Evolutionary conservation across 2,329 filamentous ascomycete species (phyloP).

Genomic region (Fusarium vanettenii): DNA sequence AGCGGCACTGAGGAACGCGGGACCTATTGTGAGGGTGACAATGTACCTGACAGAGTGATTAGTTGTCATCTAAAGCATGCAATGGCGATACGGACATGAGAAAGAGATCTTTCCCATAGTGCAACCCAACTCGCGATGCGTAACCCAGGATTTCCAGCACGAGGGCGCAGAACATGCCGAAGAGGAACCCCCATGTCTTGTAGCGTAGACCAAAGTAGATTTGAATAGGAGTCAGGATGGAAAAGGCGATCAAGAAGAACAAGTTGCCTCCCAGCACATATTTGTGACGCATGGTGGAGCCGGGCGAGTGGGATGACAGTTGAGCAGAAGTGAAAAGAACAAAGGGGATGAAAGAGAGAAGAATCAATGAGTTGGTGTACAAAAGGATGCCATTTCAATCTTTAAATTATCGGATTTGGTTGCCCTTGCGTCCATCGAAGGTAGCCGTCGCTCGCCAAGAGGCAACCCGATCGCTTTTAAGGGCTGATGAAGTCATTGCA

Average conservation of each 20-base stretch:
- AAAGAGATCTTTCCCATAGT: neutral
- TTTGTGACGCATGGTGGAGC: neutral
- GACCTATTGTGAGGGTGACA: neutral
- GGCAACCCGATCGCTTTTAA: neutral
- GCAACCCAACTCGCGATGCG: neutral
- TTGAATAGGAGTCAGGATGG: neutral
- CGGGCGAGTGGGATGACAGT: neutral
- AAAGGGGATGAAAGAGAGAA: neutral
- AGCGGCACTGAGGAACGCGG: neutral
- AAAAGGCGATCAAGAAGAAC: neutral
- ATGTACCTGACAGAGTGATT: neutral
- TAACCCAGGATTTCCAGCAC: neutral
- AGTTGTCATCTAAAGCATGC: neutral
- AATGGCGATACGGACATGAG: neutral
- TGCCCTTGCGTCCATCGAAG: neutral
- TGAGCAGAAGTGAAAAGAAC: neutral
- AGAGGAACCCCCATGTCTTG: neutral
- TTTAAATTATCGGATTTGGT: neutral
- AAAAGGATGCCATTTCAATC: neutral
- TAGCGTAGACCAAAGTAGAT: neutral
- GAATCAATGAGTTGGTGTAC: neutral
- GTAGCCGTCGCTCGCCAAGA: neutral
- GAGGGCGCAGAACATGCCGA: neutral
- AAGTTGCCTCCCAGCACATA: neutral
- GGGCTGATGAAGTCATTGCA: neutral